Percentiles rank a stretch among this genome's conserved stretches.
These are phyloP conservation scores for Neonothopanus nambi DNA, from an alignment of 1,284 basidiomycete genomes.

Conservation along the genomic window DNA sequence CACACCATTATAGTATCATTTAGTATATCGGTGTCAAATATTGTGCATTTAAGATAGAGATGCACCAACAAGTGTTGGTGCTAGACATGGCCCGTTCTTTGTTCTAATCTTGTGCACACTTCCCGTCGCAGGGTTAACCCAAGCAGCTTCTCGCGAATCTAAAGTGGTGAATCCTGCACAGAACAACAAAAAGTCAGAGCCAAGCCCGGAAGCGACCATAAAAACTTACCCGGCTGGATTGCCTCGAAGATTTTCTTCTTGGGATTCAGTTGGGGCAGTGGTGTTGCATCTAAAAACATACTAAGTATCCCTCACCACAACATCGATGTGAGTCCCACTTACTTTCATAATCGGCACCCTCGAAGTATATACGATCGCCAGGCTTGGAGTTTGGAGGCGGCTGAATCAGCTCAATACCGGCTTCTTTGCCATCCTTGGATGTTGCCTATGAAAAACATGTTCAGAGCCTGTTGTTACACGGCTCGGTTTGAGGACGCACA, in stretches of 20 bases:
- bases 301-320: not conserved
- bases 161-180: constrained; percentile 80
- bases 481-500: constrained; percentile 43
- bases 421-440: constrained; percentile 85
- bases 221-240: constrained; percentile 74
- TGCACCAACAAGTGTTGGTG: constrained; percentile 84
- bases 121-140: constrained; percentile 86
- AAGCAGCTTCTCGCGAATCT: constrained; percentile 84
- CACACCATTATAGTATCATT: too few relatives aligned
- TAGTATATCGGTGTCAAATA: not conserved
- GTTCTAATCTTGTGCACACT: constrained; percentile 83
- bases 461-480: not conserved
- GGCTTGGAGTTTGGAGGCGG: constrained; percentile 86
- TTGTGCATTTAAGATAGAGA: constrained; percentile 67
- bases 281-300: constrained; percentile 56
- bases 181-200: constrained; percentile 4
- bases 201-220: not conserved
- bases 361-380: constrained; percentile 92
- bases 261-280: constrained; percentile 85
- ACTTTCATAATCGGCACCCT: constrained; percentile 84
- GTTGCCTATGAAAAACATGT: constrained; percentile 60
- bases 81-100: constrained; percentile 77
- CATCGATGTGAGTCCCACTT: constrained; percentile 26
- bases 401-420: constrained; percentile 87
- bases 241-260: constrained; percentile 99